Base-by-base conservation (phyloP, 257 asterid species). In the Ajuga chamaepitys region DNA sequence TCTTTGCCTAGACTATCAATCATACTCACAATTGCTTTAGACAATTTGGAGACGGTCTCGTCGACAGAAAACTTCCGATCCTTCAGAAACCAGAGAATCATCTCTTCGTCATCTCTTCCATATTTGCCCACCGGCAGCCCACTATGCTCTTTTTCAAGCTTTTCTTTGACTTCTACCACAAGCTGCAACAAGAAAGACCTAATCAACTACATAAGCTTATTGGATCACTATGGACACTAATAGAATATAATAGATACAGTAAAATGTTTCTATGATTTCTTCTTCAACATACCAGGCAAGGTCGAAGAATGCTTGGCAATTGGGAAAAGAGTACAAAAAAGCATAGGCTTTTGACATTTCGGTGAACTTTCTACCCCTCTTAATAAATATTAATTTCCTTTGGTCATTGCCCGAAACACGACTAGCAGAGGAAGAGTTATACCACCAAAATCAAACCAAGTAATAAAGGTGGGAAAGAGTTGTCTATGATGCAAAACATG, bases 101-200 rank as follows among this genome's bases (percentile, higher is more conserved):
- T 79, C 62, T 87, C 96, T 64, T 89, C 98, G 20, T 93, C 98
- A 59, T 89, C 96, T 78, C 95, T 83, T 72, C 98, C 98, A 70
- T 80, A 71, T 74, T 80, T 83, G n/a, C 98, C 98, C 59, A 85
- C 77, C 0, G 97, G 96, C 61, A 92, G 96, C 71, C 63, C 62
- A 12, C n/a, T 71, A 52, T 89, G 71, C 51, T 87, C 87, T 62
- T 67, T 88, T 63, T 81, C 85, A 53, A 93, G 96, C 82, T 77
- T 87, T 78, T 81, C 85, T 80, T 92, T 89, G 60, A 92, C 98
- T 76, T 82, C 77, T 45, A 78, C 61, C 64, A 92, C 97, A 13
- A 92, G 68, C 97, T 88, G 85, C 84, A 76, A 52, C 55, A 66
- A 52, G 30, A 58, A 74, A 67, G 60, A 68, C 42, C 62, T 24